phyloP scores from a whole-genome alignment of 176 grass and related monocot genomes.

The Phyllostachys edulis region DNA sequence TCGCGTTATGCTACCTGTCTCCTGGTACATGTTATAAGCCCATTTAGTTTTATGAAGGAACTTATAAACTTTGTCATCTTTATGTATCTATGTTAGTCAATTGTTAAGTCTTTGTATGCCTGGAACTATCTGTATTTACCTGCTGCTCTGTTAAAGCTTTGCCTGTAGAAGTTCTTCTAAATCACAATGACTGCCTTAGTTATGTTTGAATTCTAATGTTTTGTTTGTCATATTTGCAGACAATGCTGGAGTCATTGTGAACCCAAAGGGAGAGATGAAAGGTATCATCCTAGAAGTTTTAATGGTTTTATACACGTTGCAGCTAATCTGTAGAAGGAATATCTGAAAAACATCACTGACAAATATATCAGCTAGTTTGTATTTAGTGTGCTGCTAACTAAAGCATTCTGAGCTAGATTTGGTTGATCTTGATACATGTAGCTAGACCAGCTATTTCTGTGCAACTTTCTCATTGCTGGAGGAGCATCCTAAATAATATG shows the following conservation, averaged over 20 bases:
- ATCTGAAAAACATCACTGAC: background rate
- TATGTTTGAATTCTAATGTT: background rate
- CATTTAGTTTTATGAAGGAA: background rate
- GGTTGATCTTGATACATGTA: background rate
- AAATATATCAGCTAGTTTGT: background rate
- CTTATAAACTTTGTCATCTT: background rate
- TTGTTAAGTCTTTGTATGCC: background rate
- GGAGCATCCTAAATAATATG: background rate
- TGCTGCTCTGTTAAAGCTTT: background rate
- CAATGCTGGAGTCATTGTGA: constrained; percentile 83
- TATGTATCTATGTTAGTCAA: background rate
- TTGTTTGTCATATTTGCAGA: constrained; percentile 33
- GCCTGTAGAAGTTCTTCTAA: background rate
- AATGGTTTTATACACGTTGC: background rate
- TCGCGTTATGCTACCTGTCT: constrained; percentile 43
- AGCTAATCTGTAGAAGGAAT: background rate
- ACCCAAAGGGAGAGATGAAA: constrained; percentile 88
- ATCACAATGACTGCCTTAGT: background rate
- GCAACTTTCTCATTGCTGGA: background rate
- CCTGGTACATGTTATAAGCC: constrained; percentile 21
- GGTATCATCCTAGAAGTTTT: constrained; percentile 24
- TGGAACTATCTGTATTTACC: background rate
- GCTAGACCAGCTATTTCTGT: background rate
- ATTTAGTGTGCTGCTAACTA: background rate
- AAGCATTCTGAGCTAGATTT: background rate